Conservation (phyloP, 169 alveolate species). For the Plasmodium ovale region DNA sequence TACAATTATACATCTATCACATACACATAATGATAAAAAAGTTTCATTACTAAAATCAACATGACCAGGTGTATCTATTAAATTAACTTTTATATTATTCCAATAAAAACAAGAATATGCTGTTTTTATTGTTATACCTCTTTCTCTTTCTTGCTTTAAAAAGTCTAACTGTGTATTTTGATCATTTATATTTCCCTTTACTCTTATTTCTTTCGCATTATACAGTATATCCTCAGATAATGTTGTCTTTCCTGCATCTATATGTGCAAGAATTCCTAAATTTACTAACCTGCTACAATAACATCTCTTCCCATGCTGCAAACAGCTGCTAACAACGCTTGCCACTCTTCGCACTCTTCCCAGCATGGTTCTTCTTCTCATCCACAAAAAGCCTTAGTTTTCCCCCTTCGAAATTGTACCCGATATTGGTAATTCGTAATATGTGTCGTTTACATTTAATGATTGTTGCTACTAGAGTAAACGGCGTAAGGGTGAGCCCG, state of each 20-base stretch:
- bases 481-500: no score
- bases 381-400: no score
- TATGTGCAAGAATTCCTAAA: slow-evolving; percentile 92
- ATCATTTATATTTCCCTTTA: slow-evolving; percentile 87
- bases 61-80: slow-evolving; percentile 96
- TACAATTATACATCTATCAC: slow-evolving; percentile 92
- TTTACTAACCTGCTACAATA: slow-evolving; percentile 66
- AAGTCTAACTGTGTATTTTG: slow-evolving; percentile 91
- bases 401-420: no score
- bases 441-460: no score
- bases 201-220: slow-evolving; percentile 85
- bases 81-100: slow-evolving; percentile 83
- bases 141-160: slow-evolving; percentile 89
- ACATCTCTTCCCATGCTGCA: slow-evolving; percentile 19
- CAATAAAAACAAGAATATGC: slow-evolving; percentile 93
- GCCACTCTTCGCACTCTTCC: no score
- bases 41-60: slow-evolving; percentile 94
- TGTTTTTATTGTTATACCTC: slow-evolving; percentile 93
- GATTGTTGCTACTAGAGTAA: no score
- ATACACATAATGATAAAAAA: slow-evolving; percentile 89
- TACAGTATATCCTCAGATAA: slow-evolving; percentile 90
- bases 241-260: slow-evolving; percentile 93
- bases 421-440: no score
- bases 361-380: no score
- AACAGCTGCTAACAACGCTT: neutral